Conservation (phyloP, 108 stramenopile species). For the Skeletonema marinoi region DNA sequence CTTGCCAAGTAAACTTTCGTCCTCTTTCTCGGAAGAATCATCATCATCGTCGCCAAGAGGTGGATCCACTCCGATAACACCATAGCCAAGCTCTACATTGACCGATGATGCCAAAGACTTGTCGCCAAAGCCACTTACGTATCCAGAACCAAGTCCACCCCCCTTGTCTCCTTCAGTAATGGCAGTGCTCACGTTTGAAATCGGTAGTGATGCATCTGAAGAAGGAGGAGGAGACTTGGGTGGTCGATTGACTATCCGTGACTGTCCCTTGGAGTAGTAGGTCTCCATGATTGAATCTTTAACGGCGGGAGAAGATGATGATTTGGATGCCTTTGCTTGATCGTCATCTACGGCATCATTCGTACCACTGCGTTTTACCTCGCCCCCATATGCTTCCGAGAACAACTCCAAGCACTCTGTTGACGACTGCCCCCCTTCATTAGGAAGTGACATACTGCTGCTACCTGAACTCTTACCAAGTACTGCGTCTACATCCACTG, state of each 20-base stretch:
- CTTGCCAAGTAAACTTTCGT: conserved; percentile 27
- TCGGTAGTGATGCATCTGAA: conserved; percentile 6
- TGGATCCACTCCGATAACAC: not conserved
- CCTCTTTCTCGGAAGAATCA: conserved; percentile 2
- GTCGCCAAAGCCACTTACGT: conserved; percentile 1
- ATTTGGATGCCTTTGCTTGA: not conserved
- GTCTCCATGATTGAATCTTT: not conserved
- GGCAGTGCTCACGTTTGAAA: conserved; percentile 24
- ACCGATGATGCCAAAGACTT: conserved; percentile 41
- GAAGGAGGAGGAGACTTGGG: conserved; percentile 1
- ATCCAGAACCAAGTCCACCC: conserved; percentile 25
- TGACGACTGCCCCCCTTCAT: too few species aligned
- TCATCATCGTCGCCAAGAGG: not conserved
- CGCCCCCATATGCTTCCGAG: too few species aligned
- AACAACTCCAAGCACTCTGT: too few species aligned
- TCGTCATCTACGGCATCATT: too few species aligned
- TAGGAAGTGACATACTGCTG: too few species aligned
- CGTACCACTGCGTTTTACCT: too few species aligned
- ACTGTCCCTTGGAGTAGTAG: too few species aligned
- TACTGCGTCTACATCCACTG: not conserved
- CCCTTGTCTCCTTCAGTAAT: conserved; percentile 37
- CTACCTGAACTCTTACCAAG: not conserved
- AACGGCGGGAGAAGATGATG: not conserved
- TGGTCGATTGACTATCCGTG: not conserved
- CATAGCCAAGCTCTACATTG: conserved; percentile 32